Percentiles rank a stretch among this genome's conserved stretches.
These are phyloP conservation scores for Hyaloscypha hepaticicola DNA, from an alignment of 495 filamentous ascomycete species.

Conservation along the genomic window DNA sequence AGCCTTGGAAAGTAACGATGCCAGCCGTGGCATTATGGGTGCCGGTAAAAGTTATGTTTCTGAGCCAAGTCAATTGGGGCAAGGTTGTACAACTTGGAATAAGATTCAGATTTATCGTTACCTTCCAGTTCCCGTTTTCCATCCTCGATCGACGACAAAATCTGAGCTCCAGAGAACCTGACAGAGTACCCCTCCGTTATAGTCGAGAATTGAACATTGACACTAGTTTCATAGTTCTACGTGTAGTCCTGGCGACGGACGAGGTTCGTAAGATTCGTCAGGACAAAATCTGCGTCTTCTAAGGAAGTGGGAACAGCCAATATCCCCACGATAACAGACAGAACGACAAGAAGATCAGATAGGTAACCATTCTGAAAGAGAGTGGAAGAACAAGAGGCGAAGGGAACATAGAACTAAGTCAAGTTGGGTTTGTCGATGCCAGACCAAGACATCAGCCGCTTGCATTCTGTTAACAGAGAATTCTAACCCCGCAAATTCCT, in stretches of 20 bases:
- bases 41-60: conserved; percentile 43
- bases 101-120: background rate
- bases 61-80: background rate
- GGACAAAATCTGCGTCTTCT: conserved; percentile 6
- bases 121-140: conserved; percentile 18
- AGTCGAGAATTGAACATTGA: conserved; percentile 35
- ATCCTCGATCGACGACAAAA: conserved; percentile 21
- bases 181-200: conserved; percentile 37
- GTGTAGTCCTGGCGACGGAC: conserved; percentile 39
- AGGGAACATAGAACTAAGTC: too few species aligned
- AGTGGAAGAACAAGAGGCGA: too few species aligned
- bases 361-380: conserved; percentile 30
- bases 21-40: conserved; percentile 43
- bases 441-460: too few species aligned
- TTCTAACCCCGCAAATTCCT: too few species aligned
- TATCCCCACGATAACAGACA: conserved; percentile 24
- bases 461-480: too few species aligned
- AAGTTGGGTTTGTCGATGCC: too few species aligned
- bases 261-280: conserved; percentile 21
- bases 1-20: conserved; percentile 53
- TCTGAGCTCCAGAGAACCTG: conserved; percentile 30
- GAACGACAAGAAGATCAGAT: conserved; percentile 27
- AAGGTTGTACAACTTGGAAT: background rate
- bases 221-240: conserved; percentile 40
- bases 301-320: conserved; percentile 29